Percentiles rank a stretch among this genome's conserved stretches.
Evolutionary conservation across 2,329 filamentous ascomycete genomes (phyloP).

Genomic region (Grosmannia penicillata): DNA sequence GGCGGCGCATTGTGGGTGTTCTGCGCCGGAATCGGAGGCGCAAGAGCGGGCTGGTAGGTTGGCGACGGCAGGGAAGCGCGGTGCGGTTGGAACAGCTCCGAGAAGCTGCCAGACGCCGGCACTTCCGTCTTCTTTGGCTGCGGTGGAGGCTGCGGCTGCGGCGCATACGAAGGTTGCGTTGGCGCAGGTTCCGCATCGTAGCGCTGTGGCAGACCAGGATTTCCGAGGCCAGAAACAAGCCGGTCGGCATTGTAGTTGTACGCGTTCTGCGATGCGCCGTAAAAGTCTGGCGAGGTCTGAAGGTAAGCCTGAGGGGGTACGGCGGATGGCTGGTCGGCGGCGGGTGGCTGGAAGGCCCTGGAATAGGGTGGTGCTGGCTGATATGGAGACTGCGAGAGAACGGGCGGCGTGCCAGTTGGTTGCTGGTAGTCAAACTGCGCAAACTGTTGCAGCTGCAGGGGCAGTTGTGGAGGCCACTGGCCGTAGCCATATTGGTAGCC

Average conservation of each 20-base stretch:
- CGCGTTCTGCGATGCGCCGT: constrained; percentile 17
- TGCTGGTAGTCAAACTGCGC: constrained; percentile 12
- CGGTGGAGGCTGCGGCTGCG: not conserved
- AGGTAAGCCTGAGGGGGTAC: not conserved
- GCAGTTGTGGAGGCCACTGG: constrained; percentile 9
- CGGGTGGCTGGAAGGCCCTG: not conserved
- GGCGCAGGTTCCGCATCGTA: not conserved
- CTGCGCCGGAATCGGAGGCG: not conserved
- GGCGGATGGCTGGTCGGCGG: not conserved
- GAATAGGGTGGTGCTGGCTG: not conserved
- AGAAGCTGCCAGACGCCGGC: constrained; percentile 1
- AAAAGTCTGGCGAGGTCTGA: constrained; percentile 10
- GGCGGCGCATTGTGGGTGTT: not conserved
- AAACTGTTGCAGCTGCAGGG: constrained; percentile 1
- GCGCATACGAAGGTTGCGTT: not conserved
- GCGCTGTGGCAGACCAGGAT: constrained; percentile 12
- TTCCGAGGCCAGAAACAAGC: constrained; percentile 25
- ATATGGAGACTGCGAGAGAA: constrained; percentile 3
- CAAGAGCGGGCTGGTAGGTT: not conserved
- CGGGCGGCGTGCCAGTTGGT: not conserved
- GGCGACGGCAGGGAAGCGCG: not conserved
- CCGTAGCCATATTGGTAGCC: constrained; percentile 22
- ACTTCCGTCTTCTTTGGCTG: not conserved
- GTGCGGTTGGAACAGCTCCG: constrained; percentile 1
- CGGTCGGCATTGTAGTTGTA: constrained; percentile 22